A percentile compares a stretch with the other conserved stretches of the same genome.
phyloP scores from a whole-genome alignment of 2,329 filamentous ascomycete species.

The Curvularia verruculosa region DNA sequence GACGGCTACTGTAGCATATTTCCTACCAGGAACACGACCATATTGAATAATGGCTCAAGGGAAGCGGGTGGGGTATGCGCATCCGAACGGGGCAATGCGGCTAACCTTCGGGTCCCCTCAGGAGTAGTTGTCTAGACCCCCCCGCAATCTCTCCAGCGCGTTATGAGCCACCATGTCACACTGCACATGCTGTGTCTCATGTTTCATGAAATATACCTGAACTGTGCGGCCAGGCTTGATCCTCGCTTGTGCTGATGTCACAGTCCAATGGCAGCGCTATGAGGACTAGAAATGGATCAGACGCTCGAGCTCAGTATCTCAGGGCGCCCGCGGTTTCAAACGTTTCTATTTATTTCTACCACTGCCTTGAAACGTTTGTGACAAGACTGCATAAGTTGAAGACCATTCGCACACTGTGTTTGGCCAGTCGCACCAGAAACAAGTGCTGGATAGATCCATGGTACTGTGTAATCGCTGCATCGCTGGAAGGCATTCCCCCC shows the following conservation, averaged over 20 bases:
- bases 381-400: slow-evolving; percentile 2
- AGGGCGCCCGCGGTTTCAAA: slow-evolving; percentile 11
- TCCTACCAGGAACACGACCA: background rate
- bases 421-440: background rate
- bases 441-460: slow-evolving; percentile 11
- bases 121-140: slow-evolving; percentile 11
- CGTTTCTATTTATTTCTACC: slow-evolving; percentile 16
- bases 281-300: background rate
- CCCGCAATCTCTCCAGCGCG: slow-evolving; percentile 8
- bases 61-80: slow-evolving; percentile 1
- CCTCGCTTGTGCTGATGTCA: background rate
- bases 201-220: background rate
- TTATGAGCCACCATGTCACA: slow-evolving; percentile 2
- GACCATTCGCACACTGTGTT: background rate
- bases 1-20: background rate
- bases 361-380: slow-evolving; percentile 4
- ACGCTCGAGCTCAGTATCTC: slow-evolving; percentile 1
- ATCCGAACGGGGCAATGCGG: slow-evolving; percentile 3
- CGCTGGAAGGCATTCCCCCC: slow-evolving; percentile 4
- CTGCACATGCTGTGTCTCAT: background rate
- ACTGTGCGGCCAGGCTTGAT: background rate
- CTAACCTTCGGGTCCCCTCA: slow-evolving; percentile 22
- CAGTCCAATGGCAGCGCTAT: background rate
- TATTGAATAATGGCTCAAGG: background rate
- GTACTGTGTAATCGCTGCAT: slow-evolving; percentile 15